phyloP scores from a whole-genome alignment of 805 yeast species.

The Pichia cephalocereana region DNA sequence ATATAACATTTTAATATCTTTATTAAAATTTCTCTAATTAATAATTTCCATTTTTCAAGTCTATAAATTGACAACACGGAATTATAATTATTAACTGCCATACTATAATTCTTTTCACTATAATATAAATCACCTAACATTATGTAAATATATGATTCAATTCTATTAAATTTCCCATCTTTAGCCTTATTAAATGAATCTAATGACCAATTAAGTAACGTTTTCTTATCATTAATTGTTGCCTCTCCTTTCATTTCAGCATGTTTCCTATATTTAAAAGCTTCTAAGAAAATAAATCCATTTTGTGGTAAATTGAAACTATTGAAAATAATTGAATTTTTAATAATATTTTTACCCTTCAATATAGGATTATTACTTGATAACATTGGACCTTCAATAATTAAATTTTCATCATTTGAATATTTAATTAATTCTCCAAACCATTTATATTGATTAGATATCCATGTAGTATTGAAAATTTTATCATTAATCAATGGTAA shows the following conservation, averaged over 20 bases:
- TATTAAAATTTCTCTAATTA: constrained; percentile 26
- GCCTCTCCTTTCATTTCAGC: not conserved
- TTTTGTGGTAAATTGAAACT: constrained; percentile 32
- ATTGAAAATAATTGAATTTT: constrained; percentile 6
- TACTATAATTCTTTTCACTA: constrained; percentile 24
- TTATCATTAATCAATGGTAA: constrained; percentile 22
- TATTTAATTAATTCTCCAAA: constrained; percentile 46
- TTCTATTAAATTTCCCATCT: constrained; percentile 27
- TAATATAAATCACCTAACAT: constrained; percentile 43
- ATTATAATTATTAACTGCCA: constrained; percentile 34
- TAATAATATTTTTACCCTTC: not conserved
- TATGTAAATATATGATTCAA: constrained; percentile 36
- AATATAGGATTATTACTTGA: no score
- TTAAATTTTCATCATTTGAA: constrained; percentile 11
- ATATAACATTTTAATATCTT: constrained; percentile 33
- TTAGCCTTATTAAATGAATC: constrained; percentile 29
- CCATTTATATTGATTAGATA: constrained; percentile 55
- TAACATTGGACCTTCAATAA: not conserved
- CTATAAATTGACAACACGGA: constrained; percentile 29
- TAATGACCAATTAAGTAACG: constrained; percentile 28
- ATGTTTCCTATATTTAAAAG: constrained; percentile 15
- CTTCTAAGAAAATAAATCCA: constrained; percentile 34
- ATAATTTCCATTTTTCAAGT: constrained; percentile 32
- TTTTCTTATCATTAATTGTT: constrained; percentile 4
- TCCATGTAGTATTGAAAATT: constrained; percentile 35